These are phyloP conservation scores for Priceomyces fermenticarens DNA, from an alignment of 805 yeast species.

Conservation along the genomic window DNA sequence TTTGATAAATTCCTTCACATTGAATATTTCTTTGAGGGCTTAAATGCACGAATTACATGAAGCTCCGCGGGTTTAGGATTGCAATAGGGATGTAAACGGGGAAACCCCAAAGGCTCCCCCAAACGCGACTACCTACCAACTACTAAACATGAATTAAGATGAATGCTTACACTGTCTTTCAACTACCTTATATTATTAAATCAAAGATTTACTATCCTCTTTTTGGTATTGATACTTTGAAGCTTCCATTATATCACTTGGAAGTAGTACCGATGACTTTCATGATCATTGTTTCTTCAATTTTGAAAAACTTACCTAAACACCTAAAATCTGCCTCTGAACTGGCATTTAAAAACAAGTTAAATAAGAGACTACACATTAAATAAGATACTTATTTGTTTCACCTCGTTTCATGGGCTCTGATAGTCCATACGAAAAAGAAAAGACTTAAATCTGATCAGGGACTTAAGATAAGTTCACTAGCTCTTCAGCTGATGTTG, in stretches of 20 bases:
- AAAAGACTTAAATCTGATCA: too few relatives aligned
- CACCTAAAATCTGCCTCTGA: too few relatives aligned
- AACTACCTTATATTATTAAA: too few relatives aligned
- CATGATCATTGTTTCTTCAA: too few relatives aligned
- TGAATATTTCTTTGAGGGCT: slow-evolving; percentile 61
- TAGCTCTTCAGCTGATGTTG: slow-evolving; percentile 96
- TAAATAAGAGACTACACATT: slow-evolving; percentile 65
- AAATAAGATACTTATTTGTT: slow-evolving; percentile 43
- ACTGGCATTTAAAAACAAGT: too few relatives aligned
- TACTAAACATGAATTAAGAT: slow-evolving; percentile 78
- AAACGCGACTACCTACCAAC: too few relatives aligned
- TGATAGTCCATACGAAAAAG: background rate
- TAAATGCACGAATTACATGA: slow-evolving; percentile 87
- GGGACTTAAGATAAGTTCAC: slow-evolving; percentile 60
- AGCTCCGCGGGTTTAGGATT: slow-evolving; percentile 82
- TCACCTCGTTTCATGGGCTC: background rate
- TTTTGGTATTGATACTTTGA: slow-evolving; percentile 98
- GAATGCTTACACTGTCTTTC: too few relatives aligned
- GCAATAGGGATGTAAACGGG: slow-evolving; percentile 84
- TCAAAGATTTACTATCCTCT: too few relatives aligned
- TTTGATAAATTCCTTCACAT: too few relatives aligned
- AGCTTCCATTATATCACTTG: slow-evolving; percentile 77
- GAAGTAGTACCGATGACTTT: slow-evolving; percentile 86
- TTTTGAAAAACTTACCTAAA: too few relatives aligned
- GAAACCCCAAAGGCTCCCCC: slow-evolving; percentile 79